phyloP scores from a whole-genome alignment of 2,329 filamentous ascomycete genomes.

The Grosmannia clavigera region DNA sequence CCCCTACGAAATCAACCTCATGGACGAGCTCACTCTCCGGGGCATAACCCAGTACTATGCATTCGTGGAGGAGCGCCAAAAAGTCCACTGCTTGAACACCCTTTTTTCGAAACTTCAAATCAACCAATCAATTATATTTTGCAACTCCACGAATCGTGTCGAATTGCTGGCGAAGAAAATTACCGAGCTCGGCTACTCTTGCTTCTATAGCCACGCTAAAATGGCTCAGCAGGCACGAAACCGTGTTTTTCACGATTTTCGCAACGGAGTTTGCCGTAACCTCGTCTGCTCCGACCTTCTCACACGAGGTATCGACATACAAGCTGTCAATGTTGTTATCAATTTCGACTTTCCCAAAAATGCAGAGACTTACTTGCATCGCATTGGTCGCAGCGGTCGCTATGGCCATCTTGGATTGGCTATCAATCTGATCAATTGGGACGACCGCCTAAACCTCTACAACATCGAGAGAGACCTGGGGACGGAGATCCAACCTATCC shows the following conservation, averaged over 20 bases:
- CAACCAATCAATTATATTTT: constrained; percentile 99
- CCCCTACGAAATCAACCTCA: constrained; percentile 97
- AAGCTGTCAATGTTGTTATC: constrained; percentile 98
- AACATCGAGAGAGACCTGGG: constrained; percentile 96
- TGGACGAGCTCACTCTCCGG: constrained; percentile 95
- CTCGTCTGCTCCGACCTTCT: constrained; percentile 95
- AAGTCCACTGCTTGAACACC: constrained; percentile 97
- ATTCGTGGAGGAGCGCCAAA: constrained; percentile 98
- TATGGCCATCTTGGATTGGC: constrained; percentile 95
- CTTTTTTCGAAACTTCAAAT: constrained; percentile 98
- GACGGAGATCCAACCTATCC: constrained; percentile 96
- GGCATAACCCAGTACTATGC: constrained; percentile 99
- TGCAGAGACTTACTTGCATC: constrained; percentile 95
- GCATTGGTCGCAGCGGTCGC: constrained; percentile 92
- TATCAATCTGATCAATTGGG: constrained; percentile 99
- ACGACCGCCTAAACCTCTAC: constrained; percentile 96
- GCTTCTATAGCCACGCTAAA: constrained; percentile 97
- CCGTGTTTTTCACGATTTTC: constrained; percentile 98
- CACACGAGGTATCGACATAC: constrained; percentile 97
- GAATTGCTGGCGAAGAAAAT: constrained; percentile 98
- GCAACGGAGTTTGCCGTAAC: constrained; percentile 94
- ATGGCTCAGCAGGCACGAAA: constrained; percentile 97
- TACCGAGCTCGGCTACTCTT: constrained; percentile 96
- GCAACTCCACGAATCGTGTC: constrained; percentile 97
- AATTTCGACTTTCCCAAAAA: constrained; percentile 99